Evolutionary conservation across 495 filamentous ascomycete genomes (phyloP), one percentile per base, ranked within the genome.

Genomic region (Aspergillus egyptiacus): DNA sequence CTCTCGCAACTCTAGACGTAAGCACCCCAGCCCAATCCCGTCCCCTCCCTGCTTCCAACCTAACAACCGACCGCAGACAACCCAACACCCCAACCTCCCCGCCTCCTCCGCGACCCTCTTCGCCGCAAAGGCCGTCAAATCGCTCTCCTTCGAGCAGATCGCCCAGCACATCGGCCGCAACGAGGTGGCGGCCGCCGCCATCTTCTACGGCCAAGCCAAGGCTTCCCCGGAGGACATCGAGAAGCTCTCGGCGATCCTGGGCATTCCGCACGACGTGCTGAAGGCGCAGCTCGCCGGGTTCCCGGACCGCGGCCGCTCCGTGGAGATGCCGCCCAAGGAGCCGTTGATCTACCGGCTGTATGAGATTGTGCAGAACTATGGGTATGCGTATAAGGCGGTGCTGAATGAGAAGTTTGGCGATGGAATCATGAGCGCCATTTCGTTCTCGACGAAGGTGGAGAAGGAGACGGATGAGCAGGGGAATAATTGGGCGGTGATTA

Each of bases 341-440:
- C 93, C 93, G 13, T 67, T 96, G 53, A 91, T 98, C 61, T 98
- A 98, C 63, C 76, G 93, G 0, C 64, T 98, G 48, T 98, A 88
- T 67, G 93, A 98, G 75, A 88, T 97, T 64, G 85, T 98, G 59
- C 91, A 96, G 78, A 98, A 95, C 63, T 98, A 97, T 62, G 93
- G 93, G 5, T 93, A 94, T 66, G 87, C 93, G 18, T 96, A 93
- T 68, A 97, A 97, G 77, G 91, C 89, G 6, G 76, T 98, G 7
- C 65, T 98, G 65, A 98, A 98, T 62, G 93, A 98, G 79, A 98
- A 96, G 74, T 96, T 98, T 70, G 93, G 93, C 0, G 93, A 98
- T 68, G 93, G 93, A 0, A 98, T 98, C 59, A 96, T 98, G 93
- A 95, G 89, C 61, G 93, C 91, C 0, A 96, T 98, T 63, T 79